Evolutionary conservation across 352 stramenopile genomes (phyloP), one percentile per base, ranked within the genome.

Genomic region (Phytopythium ostracodes): DNA sequence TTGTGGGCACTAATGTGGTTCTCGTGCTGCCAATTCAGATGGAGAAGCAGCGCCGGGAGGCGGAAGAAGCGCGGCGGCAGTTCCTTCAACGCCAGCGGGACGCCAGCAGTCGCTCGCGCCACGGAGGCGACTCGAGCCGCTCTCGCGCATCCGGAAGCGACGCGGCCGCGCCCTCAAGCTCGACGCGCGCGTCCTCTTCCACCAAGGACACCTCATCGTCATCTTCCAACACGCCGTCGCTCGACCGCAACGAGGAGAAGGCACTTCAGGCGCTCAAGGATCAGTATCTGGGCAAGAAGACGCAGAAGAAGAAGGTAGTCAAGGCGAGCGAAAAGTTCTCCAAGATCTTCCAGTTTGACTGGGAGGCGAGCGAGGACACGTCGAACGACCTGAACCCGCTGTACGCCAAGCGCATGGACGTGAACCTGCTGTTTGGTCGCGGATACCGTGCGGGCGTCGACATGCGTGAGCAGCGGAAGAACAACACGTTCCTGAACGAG

Each of bases 261-360:
- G 86, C 88, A 62, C 68, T 96, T 54, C 79, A 89, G 59, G 73
- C 71, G 10, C 77, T 98, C 60, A 95, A 95, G 55, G 83, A 96
- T 49, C 87, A 97, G 71, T 98, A 97, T 62, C 66, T 97, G 53
- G 91, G 91, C 43, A 92, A 92, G 66, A 88, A 81, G 12, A 69
- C 81, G 17, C 82, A 81, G 65, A 96, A 96, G 71, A 96, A 96
- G 56, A 94, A 92, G 66, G 74, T 96, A 24, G 79, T 95, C 18
- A 98, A 98, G 62, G 88, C 94, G 17, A 96, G 87, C 31, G 90
- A 98, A 57, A 98, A 98, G 66, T 98, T 97, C 59, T 79, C 84
- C 38, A 93, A 96, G 65, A 95, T 96, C 66, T 98, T 97, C 64
- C 87, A 97, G 65, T 98, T 98, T 66, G 89, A 98, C 67, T 98